A percentile compares a stretch with the other conserved stretches of the same genome.
These are phyloP conservation scores for Leccinellum luteum DNA, from an alignment of 768 basidiomycete genomes.

Conservation along the genomic window DNA sequence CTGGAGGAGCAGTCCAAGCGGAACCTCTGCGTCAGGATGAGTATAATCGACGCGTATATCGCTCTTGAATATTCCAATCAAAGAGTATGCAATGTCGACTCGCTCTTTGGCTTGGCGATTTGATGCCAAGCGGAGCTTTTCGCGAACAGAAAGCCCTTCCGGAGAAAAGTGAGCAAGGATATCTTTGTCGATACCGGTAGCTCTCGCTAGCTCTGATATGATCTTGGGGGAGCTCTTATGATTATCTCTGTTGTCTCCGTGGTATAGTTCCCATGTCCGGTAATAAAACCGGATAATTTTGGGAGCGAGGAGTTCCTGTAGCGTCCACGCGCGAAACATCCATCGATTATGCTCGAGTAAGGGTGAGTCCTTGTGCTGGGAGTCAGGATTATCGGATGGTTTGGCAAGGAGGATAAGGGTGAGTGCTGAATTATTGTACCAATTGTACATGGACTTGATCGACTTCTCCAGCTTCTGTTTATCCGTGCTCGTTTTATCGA, in stretches of 20 bases:
- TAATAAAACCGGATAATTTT: slow-evolving; percentile 12
- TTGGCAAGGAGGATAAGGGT: slow-evolving; percentile 12
- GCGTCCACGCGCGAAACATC: slow-evolving; percentile 17
- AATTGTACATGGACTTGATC: slow-evolving; percentile 14
- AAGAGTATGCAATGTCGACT: slow-evolving; percentile 14
- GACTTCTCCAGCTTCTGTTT: slow-evolving; percentile 3
- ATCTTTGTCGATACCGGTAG: not conserved
- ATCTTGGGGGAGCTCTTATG: slow-evolving; percentile 6
- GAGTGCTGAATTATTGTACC: slow-evolving; percentile 11
- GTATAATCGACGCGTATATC: slow-evolving; percentile 5
- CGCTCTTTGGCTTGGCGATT: slow-evolving; percentile 6
- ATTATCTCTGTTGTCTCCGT: not conserved
- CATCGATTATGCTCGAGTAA: slow-evolving; percentile 11
- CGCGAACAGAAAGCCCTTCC: not conserved
- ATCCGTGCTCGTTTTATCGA: slow-evolving; percentile 2
- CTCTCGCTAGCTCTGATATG: not conserved
- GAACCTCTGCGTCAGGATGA: not conserved
- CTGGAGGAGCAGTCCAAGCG: slow-evolving; percentile 13
- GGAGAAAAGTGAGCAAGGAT: slow-evolving; percentile 1
- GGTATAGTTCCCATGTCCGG: slow-evolving; percentile 2
- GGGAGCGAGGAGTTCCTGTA: slow-evolving; percentile 14
- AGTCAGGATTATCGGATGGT: not conserved
- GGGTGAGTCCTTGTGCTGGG: not conserved
- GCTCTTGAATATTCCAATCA: slow-evolving; percentile 17
- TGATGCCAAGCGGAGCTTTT: slow-evolving; percentile 13